These are phyloP conservation scores for Colletotrichum sp. DNA, from an alignment of 2,329 filamentous ascomycete species.

Conservation along the genomic window DNA sequence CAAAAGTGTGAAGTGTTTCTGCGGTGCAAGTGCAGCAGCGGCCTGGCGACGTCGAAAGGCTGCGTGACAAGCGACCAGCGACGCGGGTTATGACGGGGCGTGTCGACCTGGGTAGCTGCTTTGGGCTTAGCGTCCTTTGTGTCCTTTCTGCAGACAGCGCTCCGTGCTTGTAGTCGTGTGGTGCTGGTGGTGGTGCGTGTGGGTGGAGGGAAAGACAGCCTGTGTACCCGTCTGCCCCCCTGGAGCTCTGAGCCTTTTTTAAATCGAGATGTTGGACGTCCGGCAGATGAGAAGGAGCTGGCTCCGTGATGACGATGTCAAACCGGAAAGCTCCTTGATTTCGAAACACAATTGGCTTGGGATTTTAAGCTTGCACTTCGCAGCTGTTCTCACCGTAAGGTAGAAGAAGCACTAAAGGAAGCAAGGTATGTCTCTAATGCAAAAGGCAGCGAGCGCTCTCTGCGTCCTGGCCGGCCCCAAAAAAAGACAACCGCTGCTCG, in stretches of 20 bases:
- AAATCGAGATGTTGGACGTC: neutral
- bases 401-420: neutral
- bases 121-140: slow-evolving; percentile 10
- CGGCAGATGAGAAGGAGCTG: neutral
- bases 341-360: neutral
- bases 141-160: neutral
- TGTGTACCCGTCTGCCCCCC: neutral
- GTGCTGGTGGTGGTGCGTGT: neutral
- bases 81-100: slow-evolving; percentile 20
- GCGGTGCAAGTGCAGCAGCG: neutral
- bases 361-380: neutral
- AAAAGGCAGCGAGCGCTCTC: neutral
- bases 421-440: neutral
- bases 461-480: neutral
- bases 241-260: neutral
- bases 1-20: neutral
- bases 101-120: neutral
- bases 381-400: neutral
- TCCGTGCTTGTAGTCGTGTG: neutral
- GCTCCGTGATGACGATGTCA: neutral
- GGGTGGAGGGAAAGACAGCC: neutral
- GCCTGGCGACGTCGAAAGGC: slow-evolving; percentile 9
- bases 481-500: neutral
- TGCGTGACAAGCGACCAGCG: slow-evolving; percentile 20
- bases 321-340: neutral